These are phyloP conservation scores for Haematococcus sp. DNA, from an alignment of 139 green algal species.

Conservation along the genomic window DNA sequence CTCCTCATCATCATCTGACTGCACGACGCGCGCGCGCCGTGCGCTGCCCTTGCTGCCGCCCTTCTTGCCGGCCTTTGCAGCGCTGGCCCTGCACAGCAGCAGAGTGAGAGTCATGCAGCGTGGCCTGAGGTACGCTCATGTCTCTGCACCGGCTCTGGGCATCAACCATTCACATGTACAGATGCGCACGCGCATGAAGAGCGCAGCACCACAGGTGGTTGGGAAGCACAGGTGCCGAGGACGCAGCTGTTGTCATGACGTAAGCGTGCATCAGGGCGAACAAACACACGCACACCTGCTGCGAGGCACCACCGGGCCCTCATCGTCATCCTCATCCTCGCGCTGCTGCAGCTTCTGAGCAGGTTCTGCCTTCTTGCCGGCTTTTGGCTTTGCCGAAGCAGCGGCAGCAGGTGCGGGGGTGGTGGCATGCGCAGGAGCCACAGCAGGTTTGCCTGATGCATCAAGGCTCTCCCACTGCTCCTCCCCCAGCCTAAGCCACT, in stretches of 20 bases:
- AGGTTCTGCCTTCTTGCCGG: neutral
- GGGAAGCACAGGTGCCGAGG: too few relatives aligned
- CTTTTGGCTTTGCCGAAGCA: neutral
- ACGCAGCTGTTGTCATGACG: too few relatives aligned
- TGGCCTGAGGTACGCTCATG: too few relatives aligned
- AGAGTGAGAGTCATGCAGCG: too few relatives aligned
- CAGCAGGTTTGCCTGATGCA: neutral
- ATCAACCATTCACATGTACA: too few relatives aligned
- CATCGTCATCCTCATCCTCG: conserved; percentile 24
- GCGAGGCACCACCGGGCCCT: conserved; percentile 1
- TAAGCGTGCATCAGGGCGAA: too few relatives aligned
- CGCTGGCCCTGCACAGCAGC: neutral
- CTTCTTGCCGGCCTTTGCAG: conserved; percentile 2
- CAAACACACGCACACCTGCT: conserved; percentile 15
- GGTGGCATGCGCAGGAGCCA: neutral
- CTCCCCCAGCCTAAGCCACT: conserved; percentile 56
- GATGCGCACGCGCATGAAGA: too few relatives aligned
- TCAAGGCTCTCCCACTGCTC: conserved; percentile 36
- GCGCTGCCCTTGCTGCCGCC: neutral
- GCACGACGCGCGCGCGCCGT: conserved; percentile 7
- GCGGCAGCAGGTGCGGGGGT: neutral
- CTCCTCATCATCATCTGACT: neutral
- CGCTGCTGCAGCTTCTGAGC: conserved; percentile 6
- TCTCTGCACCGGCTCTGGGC: too few relatives aligned
- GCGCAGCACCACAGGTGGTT: too few relatives aligned